A percentile compares a stretch with the other conserved stretches of the same genome.
Evolutionary conservation across 2,329 filamentous ascomycete species (phyloP).

Genomic region (Botrytis squamosa): DNA sequence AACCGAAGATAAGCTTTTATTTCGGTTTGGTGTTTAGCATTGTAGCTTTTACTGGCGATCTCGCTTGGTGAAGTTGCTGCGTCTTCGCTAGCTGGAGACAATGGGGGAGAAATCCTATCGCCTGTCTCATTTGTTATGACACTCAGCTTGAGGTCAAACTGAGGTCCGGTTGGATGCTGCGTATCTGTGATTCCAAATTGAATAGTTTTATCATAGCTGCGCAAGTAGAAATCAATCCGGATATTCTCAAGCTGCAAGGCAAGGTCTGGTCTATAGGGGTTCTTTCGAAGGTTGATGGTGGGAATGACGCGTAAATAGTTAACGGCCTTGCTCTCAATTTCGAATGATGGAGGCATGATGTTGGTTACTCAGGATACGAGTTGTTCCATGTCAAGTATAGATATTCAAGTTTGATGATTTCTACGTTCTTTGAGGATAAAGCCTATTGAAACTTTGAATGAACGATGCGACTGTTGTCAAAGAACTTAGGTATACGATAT

Average conservation of each 20-base stretch:
- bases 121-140: not conserved
- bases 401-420: not conserved
- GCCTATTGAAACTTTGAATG: not conserved
- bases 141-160: not conserved
- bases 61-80: not conserved
- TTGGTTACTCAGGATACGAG: not conserved
- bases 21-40: slow-evolving; percentile 5
- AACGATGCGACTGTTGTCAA: not conserved
- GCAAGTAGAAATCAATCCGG: not conserved
- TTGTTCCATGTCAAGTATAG: not conserved
- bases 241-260: not conserved
- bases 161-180: not conserved
- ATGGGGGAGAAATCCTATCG: no score
- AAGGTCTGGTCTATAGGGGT: not conserved
- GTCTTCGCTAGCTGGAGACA: not conserved
- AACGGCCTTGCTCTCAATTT: not conserved
- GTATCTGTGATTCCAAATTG: not conserved
- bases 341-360: not conserved
- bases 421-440: not conserved
- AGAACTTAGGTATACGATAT: not conserved
- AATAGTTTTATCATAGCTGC: not conserved
- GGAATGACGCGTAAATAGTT: not conserved
- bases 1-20: not conserved
- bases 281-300: not conserved
- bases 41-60: not conserved